phyloP scores from a whole-genome alignment of 352 stramenopile genomes.

The Pseudoperonospora humuli region DNA sequence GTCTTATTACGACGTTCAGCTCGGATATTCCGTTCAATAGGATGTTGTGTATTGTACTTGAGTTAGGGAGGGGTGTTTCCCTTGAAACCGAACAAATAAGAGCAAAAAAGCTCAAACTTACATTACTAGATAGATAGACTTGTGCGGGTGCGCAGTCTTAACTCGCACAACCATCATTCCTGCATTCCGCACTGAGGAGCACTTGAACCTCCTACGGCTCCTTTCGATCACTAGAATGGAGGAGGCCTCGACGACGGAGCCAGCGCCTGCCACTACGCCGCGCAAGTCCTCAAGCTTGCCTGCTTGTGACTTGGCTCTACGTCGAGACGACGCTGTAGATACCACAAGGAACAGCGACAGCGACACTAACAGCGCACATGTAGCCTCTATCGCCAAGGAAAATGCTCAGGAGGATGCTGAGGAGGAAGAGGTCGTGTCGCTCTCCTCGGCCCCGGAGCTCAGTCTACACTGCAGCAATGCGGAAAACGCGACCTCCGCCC shows the following conservation, averaged over 20 bases:
- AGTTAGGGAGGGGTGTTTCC: slow-evolving; percentile 3
- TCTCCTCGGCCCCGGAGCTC: slow-evolving; percentile 19
- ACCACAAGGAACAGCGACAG: not conserved
- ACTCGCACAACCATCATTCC: slow-evolving; percentile 20
- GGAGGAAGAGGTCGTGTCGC: slow-evolving; percentile 18
- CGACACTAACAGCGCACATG: slow-evolving; percentile 18
- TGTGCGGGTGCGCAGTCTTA: not conserved
- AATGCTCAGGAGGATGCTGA: too few relatives aligned
- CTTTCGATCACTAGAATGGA: slow-evolving; percentile 4
- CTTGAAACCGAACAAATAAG: slow-evolving; percentile 12
- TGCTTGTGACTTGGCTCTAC: slow-evolving; percentile 16
- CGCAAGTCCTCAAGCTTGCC: slow-evolving; percentile 23
- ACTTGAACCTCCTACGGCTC: not conserved
- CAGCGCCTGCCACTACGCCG: slow-evolving; percentile 6
- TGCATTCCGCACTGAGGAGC: slow-evolving; percentile 15
- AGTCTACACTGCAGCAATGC: slow-evolving; percentile 20
- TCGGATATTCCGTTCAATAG: slow-evolving; percentile 1
- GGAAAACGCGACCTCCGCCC: slow-evolving; percentile 25
- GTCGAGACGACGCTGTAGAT: slow-evolving; percentile 10
- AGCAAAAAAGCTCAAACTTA: slow-evolving; percentile 5
- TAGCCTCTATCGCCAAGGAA: slow-evolving; percentile 17
- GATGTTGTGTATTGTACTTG: not conserved
- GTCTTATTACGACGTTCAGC: slow-evolving; percentile 6
- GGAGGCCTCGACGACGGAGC: slow-evolving; percentile 13
- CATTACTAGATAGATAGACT: too few relatives aligned